Evolutionary conservation across 306 rosid genomes (phyloP), one percentile per base, ranked within the genome.

Genomic region (Erythrophleum fordii): DNA sequence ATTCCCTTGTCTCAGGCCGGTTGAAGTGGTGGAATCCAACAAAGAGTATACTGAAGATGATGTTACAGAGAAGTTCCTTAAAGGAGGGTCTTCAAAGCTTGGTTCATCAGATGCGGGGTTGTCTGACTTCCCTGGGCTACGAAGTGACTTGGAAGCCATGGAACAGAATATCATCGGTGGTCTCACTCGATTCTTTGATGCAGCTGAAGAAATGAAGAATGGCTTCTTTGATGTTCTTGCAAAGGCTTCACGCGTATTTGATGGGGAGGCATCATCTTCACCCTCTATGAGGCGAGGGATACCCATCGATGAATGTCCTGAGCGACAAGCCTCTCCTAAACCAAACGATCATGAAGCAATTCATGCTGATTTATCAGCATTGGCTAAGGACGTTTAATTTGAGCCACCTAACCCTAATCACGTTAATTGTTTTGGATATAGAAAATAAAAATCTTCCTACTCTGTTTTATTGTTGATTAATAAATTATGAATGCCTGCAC

Each of bases 11-110:
- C 2, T 78, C 83, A 95, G 97, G 92, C 94, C 95, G 3, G 86
- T 60, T 6, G 97, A 95, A 84, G 90, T 95, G 86, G 85, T 95
- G 86, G 85, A 89, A 76, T 95, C 97, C 62, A 88, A 87, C 86
- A 89, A 68, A 76, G 97, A 91, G 83, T 89, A 86, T 79, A 89
- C 92, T 0, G 99, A 89, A 87, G 97, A 95, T 51, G 97, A 95
- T 74, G 88, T 95, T 65, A 93, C 94, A 2, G 82, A 87, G 17
- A 82, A 90, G 87, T 77, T 91, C 73, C 78, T 86, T 55, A 87
- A 65, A 74, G 88, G 95, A 84, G 79, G 97, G 73, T 80, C 95
- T 53, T 26, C 44, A 85, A 11, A 80, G 29, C 16, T 60, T 59
- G 89, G 88, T 69, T 85, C 93, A 48, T 76, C 90, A 37, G 85